A percentile compares a stretch with the other conserved stretches of the same genome.
Evolutionary conservation across 225 moss, liverwort and hornwort genomes (phyloP).

Genomic region (Straminergon stramineum): DNA sequence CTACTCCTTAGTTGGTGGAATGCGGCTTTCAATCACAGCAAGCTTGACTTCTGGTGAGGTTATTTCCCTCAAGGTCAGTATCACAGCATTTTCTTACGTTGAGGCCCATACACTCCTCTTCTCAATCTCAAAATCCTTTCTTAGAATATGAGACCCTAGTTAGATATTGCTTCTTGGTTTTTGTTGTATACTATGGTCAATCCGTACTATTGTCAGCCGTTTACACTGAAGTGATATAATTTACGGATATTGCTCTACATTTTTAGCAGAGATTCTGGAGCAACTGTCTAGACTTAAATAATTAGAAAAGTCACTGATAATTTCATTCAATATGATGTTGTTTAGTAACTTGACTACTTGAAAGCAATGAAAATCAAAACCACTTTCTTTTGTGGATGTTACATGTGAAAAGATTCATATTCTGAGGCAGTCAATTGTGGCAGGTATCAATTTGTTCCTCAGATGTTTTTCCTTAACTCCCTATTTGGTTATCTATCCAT

Average conservation of each 20-base stretch:
- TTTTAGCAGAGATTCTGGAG: background rate
- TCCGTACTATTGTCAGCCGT: background rate
- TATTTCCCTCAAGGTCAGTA: background rate
- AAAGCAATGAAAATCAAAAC: background rate
- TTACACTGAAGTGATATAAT: background rate
- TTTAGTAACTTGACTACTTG: background rate
- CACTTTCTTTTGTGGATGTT: background rate
- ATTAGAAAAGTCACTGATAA: background rate
- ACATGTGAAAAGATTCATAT: background rate
- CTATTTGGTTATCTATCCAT: constrained; percentile 91
- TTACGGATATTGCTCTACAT: background rate
- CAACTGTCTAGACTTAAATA: background rate
- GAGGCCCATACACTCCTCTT: background rate
- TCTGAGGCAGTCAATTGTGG: background rate
- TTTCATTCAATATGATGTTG: background rate
- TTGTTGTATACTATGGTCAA: background rate
- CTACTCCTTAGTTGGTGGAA: constrained; percentile 81
- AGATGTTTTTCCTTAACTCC: constrained; percentile 76
- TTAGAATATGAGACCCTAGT: background rate
- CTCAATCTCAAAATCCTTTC: background rate
- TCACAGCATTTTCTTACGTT: background rate
- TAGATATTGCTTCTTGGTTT: background rate
- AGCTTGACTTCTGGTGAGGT: constrained; percentile 69
- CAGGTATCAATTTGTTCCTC: constrained; percentile 96
- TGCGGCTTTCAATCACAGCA: constrained; percentile 52